Evolutionary conservation across 495 filamentous ascomycete genomes (phyloP), one percentile per base, ranked within the genome.

Genomic region (Elaphomyces granulatus): DNA sequence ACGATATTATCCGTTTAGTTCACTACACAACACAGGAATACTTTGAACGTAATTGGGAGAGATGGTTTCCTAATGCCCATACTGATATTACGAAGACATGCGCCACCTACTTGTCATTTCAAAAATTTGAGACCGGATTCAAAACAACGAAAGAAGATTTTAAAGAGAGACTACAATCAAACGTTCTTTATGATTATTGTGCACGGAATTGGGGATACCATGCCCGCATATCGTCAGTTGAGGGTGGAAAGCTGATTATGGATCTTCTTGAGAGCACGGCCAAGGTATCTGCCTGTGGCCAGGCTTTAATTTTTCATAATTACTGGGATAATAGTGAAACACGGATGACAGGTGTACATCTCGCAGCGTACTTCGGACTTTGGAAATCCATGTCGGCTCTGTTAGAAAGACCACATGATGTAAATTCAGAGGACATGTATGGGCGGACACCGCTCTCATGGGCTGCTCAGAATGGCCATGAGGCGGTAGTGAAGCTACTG

Each of bases 21-120:
- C 70, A 74, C 48, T 68, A 67, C 38, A 72, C 69, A 4, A 52
- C 65, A 0, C 60, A 73, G 36, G 59, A 71, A 40, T 74, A 68
- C 51, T 64, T 75, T 26, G 52, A 67, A 32, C 45, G 42, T 7
- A 43, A 9, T 1, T 14, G 23, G 4, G 15, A 15, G 0, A 14
- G 26, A 2, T 45, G 37, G 43, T 47, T 49, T 36, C 41, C 43
- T 4, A 17, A 43, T 43, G 38, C 46, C 3, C 15, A 51, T 4
- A 41, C 7, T n/a, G 20, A 31, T 28, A 28, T 28, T 28, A 28
- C 23, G 23, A 28, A 28, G 23, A 28, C 6, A 28, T 28, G 46
- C 35, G 10, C 50, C n/a, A 45, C 41, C 1, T 52, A 52, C 32
- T 40, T 52, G 3, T 49, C 42, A 32, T 40, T 46, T 32, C 17